Conservation (phyloP, 352 stramenopile genomes). For the Phytophthora macrochlamydospora region DNA sequence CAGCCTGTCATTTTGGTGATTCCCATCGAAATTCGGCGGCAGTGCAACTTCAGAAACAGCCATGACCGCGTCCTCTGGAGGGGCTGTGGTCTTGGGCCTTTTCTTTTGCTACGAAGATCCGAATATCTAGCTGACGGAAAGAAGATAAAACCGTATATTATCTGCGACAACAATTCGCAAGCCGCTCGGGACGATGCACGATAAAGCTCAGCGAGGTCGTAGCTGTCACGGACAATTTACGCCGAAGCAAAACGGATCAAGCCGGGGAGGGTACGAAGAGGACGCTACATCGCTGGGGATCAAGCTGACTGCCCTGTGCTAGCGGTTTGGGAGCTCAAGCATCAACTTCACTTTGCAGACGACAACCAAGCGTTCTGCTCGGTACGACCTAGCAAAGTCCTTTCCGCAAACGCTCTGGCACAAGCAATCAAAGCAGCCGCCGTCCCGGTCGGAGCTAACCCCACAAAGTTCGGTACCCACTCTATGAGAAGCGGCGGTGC, state of each 20-base stretch:
- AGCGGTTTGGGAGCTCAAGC: conserved; percentile 4
- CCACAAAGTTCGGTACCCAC: background rate
- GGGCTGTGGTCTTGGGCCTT: conserved; percentile 23
- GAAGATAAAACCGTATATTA: conserved; percentile 6
- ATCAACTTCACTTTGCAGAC: background rate
- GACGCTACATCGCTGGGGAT: conserved; percentile 5
- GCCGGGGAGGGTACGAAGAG: background rate
- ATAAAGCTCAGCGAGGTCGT: background rate
- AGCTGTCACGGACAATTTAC: conserved; percentile 5
- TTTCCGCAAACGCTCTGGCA: background rate
- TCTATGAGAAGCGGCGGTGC: conserved; percentile 9
- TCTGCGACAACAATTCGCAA: conserved; percentile 1
- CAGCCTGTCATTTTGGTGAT: conserved; percentile 1
- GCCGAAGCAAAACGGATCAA: conserved; percentile 14
- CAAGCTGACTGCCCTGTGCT: conserved; percentile 13
- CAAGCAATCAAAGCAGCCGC: background rate
- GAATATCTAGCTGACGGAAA: conserved; percentile 14
- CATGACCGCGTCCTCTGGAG: conserved; percentile 19
- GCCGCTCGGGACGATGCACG: background rate
- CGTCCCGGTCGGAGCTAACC: background rate
- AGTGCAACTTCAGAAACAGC: conserved; percentile 8
- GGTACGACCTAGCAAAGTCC: background rate
- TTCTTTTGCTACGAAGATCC: conserved; percentile 17
- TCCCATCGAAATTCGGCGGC: background rate
- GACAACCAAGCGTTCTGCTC: too few relatives aligned